These are phyloP conservation scores for Scedosporium aurantiacum DNA, from an alignment of 2,329 filamentous ascomycete genomes.

Conservation along the genomic window DNA sequence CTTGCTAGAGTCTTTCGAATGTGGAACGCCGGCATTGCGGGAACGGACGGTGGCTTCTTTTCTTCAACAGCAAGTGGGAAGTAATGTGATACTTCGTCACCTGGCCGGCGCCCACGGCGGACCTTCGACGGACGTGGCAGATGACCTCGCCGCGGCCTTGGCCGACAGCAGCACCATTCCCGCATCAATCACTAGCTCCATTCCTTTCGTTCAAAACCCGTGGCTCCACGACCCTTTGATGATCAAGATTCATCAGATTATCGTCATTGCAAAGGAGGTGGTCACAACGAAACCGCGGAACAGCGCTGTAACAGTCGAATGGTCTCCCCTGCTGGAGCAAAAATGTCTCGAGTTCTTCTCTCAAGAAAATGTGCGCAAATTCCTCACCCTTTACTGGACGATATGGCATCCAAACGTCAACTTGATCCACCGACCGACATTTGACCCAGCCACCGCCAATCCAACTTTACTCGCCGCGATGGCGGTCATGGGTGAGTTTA, in stretches of 20 bases:
- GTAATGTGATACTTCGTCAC: neutral
- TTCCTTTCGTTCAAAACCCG: constrained; percentile 1
- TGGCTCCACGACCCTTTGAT: constrained; percentile 20
- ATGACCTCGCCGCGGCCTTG: neutral
- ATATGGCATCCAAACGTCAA: constrained; percentile 26
- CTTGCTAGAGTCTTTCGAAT: constrained; percentile 24
- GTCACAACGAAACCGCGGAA: constrained; percentile 23
- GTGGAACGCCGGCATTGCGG: constrained; percentile 21
- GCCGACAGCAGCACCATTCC: neutral
- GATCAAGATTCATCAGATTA: constrained; percentile 23
- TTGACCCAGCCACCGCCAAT: constrained; percentile 18
- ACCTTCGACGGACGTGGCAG: neutral
- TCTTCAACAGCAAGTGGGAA: neutral
- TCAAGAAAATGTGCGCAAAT: constrained; percentile 17
- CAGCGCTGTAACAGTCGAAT: constrained; percentile 20
- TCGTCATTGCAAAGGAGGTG: constrained; percentile 21
- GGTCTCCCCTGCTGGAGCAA: constrained; percentile 20
- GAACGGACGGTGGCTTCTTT: constrained; percentile 15
- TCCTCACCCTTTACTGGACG: constrained; percentile 22
- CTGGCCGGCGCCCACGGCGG: neutral
- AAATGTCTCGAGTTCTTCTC: constrained; percentile 17
- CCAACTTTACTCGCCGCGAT: constrained; percentile 22
- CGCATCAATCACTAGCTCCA: constrained; percentile 8
- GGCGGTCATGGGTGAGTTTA: constrained; percentile 20
- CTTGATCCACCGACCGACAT: constrained; percentile 23